Conservation (phyloP, 1,139 yeast species). For the Yamadazyma diddensiae region DNA sequence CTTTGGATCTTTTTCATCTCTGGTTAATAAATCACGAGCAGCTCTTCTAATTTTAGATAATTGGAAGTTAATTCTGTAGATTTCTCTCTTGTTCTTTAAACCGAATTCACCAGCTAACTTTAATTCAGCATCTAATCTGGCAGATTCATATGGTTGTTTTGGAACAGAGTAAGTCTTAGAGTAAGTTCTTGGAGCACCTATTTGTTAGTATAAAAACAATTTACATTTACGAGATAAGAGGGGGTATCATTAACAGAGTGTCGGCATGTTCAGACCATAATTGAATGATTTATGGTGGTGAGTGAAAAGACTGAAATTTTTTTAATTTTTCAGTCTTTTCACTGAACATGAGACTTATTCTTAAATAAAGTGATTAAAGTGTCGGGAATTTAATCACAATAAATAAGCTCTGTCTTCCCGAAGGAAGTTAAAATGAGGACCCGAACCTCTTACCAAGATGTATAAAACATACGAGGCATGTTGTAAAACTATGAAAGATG, state of each 20-base stretch:
- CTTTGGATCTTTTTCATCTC: conserved; percentile 99
- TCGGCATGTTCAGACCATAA: too few relatives aligned
- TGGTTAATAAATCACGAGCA: conserved; percentile 99
- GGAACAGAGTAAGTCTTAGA: conserved; percentile 99
- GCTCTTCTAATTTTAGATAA: conserved; percentile 99
- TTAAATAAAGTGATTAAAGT: conserved; percentile 59
- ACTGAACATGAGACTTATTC: conserved; percentile 15
- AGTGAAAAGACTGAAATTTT: too few relatives aligned
- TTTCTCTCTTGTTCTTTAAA: conserved; percentile 99
- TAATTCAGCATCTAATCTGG: conserved; percentile 99
- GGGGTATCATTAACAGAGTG: conserved; percentile 1
- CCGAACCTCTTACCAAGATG: conserved; percentile 55
- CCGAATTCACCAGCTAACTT: conserved; percentile 99
- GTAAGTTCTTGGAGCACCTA: conserved; percentile 98
- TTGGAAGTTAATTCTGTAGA: conserved; percentile 98
- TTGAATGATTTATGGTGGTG: too few relatives aligned
- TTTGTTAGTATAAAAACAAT: conserved; percentile 14
- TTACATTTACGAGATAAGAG: conserved; percentile 4
- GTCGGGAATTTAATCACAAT: conserved; percentile 80
- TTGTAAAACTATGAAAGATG: conserved; percentile 19
- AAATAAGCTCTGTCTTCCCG: conserved; percentile 31
- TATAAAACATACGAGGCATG: conserved; percentile 56
- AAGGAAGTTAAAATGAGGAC: conserved; percentile 47
- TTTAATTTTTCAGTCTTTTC: too few relatives aligned
- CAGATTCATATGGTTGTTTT: conserved; percentile 98